Conservation (phyloP, 805 yeast species). For the Pichia cabralensis region DNA sequence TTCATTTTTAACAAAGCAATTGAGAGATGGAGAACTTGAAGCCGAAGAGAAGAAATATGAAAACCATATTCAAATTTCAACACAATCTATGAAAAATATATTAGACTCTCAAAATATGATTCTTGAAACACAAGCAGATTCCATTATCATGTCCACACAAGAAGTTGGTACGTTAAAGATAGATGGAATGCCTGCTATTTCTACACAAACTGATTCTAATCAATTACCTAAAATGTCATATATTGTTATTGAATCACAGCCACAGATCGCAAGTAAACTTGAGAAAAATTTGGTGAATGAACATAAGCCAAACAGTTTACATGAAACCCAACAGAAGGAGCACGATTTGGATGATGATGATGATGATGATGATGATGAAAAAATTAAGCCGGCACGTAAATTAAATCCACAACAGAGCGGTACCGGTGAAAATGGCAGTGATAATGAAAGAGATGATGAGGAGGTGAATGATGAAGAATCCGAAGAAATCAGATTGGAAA, state of each 20-base stretch:
- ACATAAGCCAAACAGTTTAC: no score
- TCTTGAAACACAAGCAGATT: conserved; percentile 24
- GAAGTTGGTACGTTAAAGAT: no score
- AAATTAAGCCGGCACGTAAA: conserved; percentile 10
- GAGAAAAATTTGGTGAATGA: no score
- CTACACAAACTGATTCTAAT: not conserved
- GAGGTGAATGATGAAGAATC: conserved; percentile 25
- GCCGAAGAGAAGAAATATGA: no score
- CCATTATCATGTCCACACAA: conserved; percentile 1
- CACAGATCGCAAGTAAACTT: no score
- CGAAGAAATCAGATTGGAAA: conserved; percentile 29
- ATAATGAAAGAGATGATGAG: conserved; percentile 10
- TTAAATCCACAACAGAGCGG: not conserved
- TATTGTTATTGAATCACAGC: no score
- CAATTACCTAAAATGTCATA: not conserved
- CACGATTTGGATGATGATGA: conserved; percentile 10
- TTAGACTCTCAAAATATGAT: conserved; percentile 23
- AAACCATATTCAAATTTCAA: no score
- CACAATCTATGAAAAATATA: conserved; percentile 16
- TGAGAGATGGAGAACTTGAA: not conserved
- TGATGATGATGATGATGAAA: conserved; percentile 15
- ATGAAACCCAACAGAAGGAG: no score
- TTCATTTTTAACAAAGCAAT: conserved; percentile 4
- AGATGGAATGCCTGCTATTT: no score
- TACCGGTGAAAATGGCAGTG: conserved; percentile 24